Evolutionary conservation across 164 flowering plant genomes (phyloP).

Genomic region (Nelumbo lutea): DNA sequence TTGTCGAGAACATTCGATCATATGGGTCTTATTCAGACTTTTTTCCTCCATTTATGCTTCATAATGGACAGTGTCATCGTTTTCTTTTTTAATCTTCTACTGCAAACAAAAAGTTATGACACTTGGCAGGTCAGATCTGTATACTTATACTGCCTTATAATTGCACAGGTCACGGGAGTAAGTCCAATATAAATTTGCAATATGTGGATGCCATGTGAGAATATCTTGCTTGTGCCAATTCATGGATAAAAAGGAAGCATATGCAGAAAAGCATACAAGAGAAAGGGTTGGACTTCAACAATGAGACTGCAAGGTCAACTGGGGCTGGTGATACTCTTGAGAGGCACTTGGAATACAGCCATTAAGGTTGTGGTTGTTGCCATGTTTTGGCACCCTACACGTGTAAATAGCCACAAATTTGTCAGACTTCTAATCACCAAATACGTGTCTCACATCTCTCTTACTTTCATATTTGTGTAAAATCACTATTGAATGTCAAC

Average conservation of each 20-base stretch:
- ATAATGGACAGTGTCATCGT: background rate
- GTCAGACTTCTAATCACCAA: too few species aligned
- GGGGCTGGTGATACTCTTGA: conserved; percentile 8
- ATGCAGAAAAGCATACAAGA: background rate
- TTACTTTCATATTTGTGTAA: too few species aligned
- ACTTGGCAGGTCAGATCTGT: background rate
- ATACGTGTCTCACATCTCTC: too few species aligned
- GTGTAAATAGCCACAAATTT: background rate
- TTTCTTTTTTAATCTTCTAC: background rate
- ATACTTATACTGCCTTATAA: background rate
- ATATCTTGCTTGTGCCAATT: background rate
- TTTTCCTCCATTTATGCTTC: too few species aligned
- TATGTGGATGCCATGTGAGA: background rate
- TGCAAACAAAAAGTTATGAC: background rate
- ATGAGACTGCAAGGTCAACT: background rate
- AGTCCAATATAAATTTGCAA: conserved; percentile 38
- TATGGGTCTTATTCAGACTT: background rate
- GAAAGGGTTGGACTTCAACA: background rate
- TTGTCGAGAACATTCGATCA: too few species aligned
- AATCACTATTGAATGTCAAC: too few species aligned
- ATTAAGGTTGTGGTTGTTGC: conserved; percentile 10
- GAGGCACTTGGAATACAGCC: conserved; percentile 7
- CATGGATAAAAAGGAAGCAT: background rate
- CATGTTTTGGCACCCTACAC: background rate
- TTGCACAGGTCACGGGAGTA: conserved; percentile 40